phyloP scores from a whole-genome alignment of 208 protist genomes.

The Wallacemonas sp. region DNA sequence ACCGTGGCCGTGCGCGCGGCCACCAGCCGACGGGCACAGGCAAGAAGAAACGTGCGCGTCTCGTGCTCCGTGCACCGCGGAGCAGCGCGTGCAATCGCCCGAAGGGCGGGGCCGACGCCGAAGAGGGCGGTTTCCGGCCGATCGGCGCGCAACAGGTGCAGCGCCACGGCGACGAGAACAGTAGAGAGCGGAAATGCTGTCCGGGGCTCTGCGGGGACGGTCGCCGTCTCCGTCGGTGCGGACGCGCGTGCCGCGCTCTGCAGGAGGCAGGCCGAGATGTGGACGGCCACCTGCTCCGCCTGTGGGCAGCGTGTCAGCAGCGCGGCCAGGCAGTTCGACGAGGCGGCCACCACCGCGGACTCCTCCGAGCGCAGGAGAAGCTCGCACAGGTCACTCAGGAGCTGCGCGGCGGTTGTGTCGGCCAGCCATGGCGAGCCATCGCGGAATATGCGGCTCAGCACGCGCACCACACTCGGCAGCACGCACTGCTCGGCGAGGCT shows the following conservation, averaged over 20 bases:
- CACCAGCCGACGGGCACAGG: conserved; percentile 41
- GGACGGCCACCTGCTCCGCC: conserved; percentile 22
- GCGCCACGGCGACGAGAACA: conserved; percentile 47
- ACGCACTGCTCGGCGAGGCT: conserved; percentile 18
- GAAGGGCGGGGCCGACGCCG: conserved; percentile 45
- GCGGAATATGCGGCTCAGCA: conserved; percentile 29
- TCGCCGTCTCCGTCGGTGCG: neutral
- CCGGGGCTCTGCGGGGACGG: conserved; percentile 20
- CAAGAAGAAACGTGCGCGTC: conserved; percentile 31
- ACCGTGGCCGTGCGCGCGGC: conserved; percentile 49
- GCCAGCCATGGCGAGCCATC: conserved; percentile 26
- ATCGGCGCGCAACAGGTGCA: conserved; percentile 31
- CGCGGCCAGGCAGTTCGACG: conserved; percentile 46
- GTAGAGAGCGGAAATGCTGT: conserved; percentile 36
- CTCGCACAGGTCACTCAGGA: conserved; percentile 43
- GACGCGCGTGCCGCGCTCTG: conserved; percentile 19
- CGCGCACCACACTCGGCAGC: conserved; percentile 29
- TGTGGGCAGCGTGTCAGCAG: conserved; percentile 51
- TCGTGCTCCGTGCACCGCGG: conserved; percentile 39
- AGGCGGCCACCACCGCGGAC: conserved; percentile 46
- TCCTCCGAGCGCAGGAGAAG: conserved; percentile 59
- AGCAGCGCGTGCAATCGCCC: conserved; percentile 40
- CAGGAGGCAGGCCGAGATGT: conserved; percentile 6
- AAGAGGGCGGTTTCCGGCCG: conserved; percentile 48
- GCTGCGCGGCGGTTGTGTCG: conserved; percentile 21